Evolutionary conservation across 1,284 basidiomycete species (phyloP).

Genomic region (Apiotrichum akiyoshidainum): DNA sequence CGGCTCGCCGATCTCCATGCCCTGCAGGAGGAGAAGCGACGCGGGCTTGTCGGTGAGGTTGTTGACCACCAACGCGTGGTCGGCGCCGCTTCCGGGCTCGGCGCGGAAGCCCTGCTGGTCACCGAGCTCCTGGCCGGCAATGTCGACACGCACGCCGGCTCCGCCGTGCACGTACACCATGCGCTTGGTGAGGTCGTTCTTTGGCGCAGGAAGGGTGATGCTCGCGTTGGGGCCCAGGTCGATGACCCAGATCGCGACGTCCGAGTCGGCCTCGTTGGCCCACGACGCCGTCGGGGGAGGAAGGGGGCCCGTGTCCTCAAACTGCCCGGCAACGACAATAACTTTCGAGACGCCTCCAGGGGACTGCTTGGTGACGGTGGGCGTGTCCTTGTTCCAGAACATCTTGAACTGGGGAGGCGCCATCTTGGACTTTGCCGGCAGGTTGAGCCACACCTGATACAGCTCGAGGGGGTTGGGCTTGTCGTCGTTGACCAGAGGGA

Average conservation of each 20-base stretch:
- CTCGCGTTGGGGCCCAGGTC: constrained; percentile 9
- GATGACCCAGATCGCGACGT: constrained; percentile 20
- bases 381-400: constrained; percentile 16
- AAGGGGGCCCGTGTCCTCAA: constrained; percentile 9
- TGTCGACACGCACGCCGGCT: constrained; percentile 8
- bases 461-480: constrained; percentile 10
- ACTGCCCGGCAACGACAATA: constrained; percentile 15
- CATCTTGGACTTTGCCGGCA: constrained; percentile 14
- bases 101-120: constrained; percentile 7
- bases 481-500: constrained; percentile 13
- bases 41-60: constrained; percentile 7
- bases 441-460: constrained; percentile 22
- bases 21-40: constrained; percentile 17
- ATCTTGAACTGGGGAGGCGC: constrained; percentile 16
- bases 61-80: constrained; percentile 11
- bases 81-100: not conserved
- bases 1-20: constrained; percentile 16
- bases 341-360: constrained; percentile 6
- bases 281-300: constrained; percentile 10
- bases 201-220: constrained; percentile 14
- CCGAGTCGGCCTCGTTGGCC: constrained; percentile 13
- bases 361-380: constrained; percentile 10
- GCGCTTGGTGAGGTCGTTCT: constrained; percentile 12
- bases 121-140: constrained; percentile 10
- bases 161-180: constrained; percentile 18